Conservation (phyloP, 2,329 filamentous ascomycete species). For the Verticillium alfalfae region DNA sequence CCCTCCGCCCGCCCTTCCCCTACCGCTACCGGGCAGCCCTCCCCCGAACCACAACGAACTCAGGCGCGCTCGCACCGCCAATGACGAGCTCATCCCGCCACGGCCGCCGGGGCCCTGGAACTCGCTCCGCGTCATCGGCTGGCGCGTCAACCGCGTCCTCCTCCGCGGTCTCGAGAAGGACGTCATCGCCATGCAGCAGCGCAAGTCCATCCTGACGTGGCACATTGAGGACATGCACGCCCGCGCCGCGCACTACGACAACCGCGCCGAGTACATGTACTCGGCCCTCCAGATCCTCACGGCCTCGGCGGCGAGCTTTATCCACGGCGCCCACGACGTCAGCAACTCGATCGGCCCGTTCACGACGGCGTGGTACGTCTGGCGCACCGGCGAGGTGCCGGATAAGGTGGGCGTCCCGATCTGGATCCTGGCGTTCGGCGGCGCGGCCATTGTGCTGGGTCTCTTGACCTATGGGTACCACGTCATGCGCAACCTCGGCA, state of each 20-base stretch:
- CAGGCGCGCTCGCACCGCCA: constrained; percentile 1
- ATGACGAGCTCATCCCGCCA: constrained; percentile 19
- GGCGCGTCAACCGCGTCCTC: constrained; percentile 31
- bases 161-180: constrained; percentile 44
- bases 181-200: constrained; percentile 38
- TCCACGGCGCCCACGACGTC: constrained; percentile 53
- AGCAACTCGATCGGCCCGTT: constrained; percentile 47
- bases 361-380: constrained; percentile 46
- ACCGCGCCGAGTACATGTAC: constrained; percentile 46
- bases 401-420: constrained; percentile 34
- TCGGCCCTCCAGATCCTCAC: constrained; percentile 41
- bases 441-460: constrained; percentile 46
- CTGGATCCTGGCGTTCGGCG: constrained; percentile 45
- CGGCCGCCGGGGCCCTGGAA: constrained; percentile 33
- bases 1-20: constrained; percentile 20
- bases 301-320: constrained; percentile 50
- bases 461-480: constrained; percentile 59
- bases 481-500: constrained; percentile 53
- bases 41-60: constrained; percentile 6
- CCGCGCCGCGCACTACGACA: constrained; percentile 43
- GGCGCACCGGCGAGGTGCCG: constrained; percentile 31
- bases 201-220: constrained; percentile 40
- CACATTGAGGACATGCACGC: constrained; percentile 43
- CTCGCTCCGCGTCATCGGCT: constrained; percentile 30
- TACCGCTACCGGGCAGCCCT: constrained; percentile 6